A percentile compares a stretch with the other conserved stretches of the same genome.
phyloP scores from a whole-genome alignment of 352 stramenopile genomes.

The Phytophthora litchii region DNA sequence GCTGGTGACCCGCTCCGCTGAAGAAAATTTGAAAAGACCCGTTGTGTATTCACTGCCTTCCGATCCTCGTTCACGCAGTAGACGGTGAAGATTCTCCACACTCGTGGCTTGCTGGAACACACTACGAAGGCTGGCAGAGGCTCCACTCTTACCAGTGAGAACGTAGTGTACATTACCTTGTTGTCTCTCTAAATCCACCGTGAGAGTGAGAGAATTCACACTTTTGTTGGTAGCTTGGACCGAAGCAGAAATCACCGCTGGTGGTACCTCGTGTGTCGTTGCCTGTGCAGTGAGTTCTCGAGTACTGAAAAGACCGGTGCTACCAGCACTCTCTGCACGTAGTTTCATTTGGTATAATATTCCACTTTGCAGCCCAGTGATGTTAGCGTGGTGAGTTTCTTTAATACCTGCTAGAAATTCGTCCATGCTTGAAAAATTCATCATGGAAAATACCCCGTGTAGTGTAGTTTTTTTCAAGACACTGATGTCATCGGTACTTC shows the following conservation, averaged over 20 bases:
- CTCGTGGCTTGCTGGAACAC: conserved; percentile 42
- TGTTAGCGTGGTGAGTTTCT: conserved; percentile 36
- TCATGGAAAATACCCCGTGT: conserved; percentile 36
- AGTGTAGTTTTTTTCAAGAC: conserved; percentile 18
- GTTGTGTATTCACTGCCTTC: conserved; percentile 12
- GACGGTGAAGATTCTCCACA: conserved; percentile 31
- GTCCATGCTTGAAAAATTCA: conserved; percentile 46
- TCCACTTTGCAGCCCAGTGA: conserved; percentile 49
- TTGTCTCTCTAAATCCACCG: conserved; percentile 42
- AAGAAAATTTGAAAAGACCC: conserved; percentile 28
- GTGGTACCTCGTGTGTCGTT: conserved; percentile 56
- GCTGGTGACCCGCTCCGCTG: conserved; percentile 6
- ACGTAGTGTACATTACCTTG: conserved; percentile 67
- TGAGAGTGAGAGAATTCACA: conserved; percentile 51
- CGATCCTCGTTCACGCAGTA: conserved; percentile 29
- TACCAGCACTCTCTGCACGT: conserved; percentile 53
- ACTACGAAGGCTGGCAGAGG: conserved; percentile 22
- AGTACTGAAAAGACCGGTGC: conserved; percentile 56
- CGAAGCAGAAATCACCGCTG: conserved; percentile 42
- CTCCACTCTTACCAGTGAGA: conserved; percentile 10
- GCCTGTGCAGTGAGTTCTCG: conserved; percentile 27
- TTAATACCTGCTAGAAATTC: conserved; percentile 33
- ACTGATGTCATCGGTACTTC: conserved; percentile 32
- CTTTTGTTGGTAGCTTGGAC: conserved; percentile 50
- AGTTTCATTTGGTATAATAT: conserved; percentile 55